A percentile compares a stretch with the other conserved stretches of the same genome.
Conservation (phyloP, 2,329 filamentous ascomycete genomes). For the Samsoniella hepiali region DNA sequence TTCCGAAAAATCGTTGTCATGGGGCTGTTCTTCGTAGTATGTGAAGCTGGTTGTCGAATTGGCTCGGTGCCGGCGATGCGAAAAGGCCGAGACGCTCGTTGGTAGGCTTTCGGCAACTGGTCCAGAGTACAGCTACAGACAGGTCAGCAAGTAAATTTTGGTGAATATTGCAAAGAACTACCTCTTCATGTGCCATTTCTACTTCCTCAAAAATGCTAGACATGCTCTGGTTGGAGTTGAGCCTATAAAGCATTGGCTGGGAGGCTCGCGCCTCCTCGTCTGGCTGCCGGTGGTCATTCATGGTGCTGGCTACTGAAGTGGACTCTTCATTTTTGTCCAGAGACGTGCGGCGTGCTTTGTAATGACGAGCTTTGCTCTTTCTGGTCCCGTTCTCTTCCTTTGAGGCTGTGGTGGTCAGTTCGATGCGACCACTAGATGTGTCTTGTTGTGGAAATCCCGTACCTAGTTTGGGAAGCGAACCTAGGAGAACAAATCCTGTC, state of each 20-base stretch:
- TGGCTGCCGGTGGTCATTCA: slow-evolving; percentile 6
- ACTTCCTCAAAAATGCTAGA: slow-evolving; percentile 88
- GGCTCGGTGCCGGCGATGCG: slow-evolving; percentile 74
- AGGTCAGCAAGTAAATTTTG: background rate
- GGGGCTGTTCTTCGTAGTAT: slow-evolving; percentile 73
- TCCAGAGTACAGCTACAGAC: slow-evolving; percentile 71
- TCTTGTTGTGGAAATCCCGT: background rate
- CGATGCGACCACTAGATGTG: background rate
- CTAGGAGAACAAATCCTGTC: background rate
- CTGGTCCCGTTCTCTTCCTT: background rate
- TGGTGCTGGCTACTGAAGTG: background rate
- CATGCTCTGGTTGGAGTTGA: slow-evolving; percentile 68
- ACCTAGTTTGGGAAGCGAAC: background rate
- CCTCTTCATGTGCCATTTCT: slow-evolving; percentile 98
- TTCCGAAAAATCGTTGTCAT: slow-evolving; percentile 47
- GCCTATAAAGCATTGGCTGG: slow-evolving; percentile 52
- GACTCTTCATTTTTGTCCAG: background rate
- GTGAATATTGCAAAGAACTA: slow-evolving; percentile 32
- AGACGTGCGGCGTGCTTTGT: background rate
- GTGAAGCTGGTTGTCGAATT: slow-evolving; percentile 87
- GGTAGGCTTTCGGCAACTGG: slow-evolving; percentile 95
- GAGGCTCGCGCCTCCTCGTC: slow-evolving; percentile 10
- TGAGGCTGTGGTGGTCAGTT: background rate
- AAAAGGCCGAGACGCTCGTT: slow-evolving; percentile 87
- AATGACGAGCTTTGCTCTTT: background rate